Base-by-base conservation (phyloP, 2,329 filamentous ascomycete genomes). In the Stagonosporopsis vannaccii region DNA sequence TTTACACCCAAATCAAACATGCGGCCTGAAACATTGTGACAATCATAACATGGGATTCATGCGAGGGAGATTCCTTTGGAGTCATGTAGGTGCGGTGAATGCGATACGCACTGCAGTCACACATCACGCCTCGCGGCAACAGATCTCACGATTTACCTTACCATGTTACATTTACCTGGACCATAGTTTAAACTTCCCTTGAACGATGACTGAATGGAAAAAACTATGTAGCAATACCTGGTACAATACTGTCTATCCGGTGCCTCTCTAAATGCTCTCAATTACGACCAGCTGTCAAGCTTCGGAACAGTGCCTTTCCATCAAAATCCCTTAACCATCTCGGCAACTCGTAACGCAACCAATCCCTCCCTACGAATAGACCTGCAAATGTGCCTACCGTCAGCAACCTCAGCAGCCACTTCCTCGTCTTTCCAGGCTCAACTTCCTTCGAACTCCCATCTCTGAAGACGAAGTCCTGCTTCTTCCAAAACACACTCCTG, bases 401-500 rank as follows among this genome's bases (percentile, higher is more conserved):
- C 23, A 63, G 8, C 2, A 56, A 43, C 43, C 58, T 56, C 1
- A 61, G 51, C 36, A 58, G 9, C 26, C 58, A 39, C 36, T 43
- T 62, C 46, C 53, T 58, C 13, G 17, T 32, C 11, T 48, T 49
- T 9, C 56, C 61, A 4, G 63, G 65, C 37, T 50, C 47, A 2
- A 71, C 55, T n/a, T 63, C 63, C 20, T 49, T 44, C 6, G 66
- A 66, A 3, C 53, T 68, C 45, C 50, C 65, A 42, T 70, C 64
- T 7, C 55, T 60, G 54, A 74, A 77, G 5, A 70, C 56, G 52
- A 81, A 77, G 39, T 81, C 78, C 2, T 59, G 54, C 64, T 67
- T 76, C 1, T 68, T 66, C 36, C 79, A 71, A 49, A 82, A 82
- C 1, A 84, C 61, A 49, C 79, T 83, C 13, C 81, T 65, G 17